phyloP scores from a whole-genome alignment of 176 grass and related monocot species.

The Neostapfia colusana region DNA sequence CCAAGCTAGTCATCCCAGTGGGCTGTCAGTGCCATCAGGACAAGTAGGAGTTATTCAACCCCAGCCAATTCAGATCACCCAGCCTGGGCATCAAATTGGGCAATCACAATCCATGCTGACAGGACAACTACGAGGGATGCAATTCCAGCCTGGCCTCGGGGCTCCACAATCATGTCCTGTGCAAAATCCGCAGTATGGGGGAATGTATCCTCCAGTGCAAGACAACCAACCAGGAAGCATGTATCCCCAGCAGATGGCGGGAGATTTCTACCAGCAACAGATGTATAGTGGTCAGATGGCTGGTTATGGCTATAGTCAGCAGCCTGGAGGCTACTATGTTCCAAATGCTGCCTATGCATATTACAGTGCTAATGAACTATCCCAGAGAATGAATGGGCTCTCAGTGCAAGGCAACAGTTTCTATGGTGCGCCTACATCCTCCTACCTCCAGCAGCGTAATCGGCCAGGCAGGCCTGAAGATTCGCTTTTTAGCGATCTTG shows the following conservation, averaged over 20 bases:
- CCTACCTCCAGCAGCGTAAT: constrained; percentile 53
- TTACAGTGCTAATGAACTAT: constrained; percentile 52
- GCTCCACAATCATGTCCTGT: constrained; percentile 38
- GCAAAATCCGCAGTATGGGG: constrained; percentile 40
- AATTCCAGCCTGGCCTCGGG: constrained; percentile 41
- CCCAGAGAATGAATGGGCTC: constrained; percentile 74
- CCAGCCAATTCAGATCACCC: constrained; percentile 45
- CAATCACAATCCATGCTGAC: constrained; percentile 41
- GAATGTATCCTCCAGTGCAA: constrained; percentile 55
- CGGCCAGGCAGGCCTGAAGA: constrained; percentile 61
- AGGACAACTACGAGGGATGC: constrained; percentile 47
- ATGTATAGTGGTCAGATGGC: constrained; percentile 66
- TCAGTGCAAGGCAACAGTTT: constrained; percentile 57
- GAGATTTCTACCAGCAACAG: constrained; percentile 54
- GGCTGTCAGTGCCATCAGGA: constrained; percentile 34
- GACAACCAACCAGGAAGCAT: constrained; percentile 40
- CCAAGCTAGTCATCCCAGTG: constrained; percentile 34
- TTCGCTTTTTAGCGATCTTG: constrained; percentile 87
- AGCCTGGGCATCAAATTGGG: constrained; percentile 41
- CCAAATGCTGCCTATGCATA: constrained; percentile 40
- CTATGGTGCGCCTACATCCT: constrained; percentile 25
- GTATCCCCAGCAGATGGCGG: constrained; percentile 57
- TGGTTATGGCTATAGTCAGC: constrained; percentile 58
- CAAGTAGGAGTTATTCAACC: constrained; percentile 45
- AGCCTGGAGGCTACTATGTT: constrained; percentile 55